phyloP scores from a whole-genome alignment of 2,329 filamentous ascomycete genomes.

The Amesomyces nigricolor region DNA sequence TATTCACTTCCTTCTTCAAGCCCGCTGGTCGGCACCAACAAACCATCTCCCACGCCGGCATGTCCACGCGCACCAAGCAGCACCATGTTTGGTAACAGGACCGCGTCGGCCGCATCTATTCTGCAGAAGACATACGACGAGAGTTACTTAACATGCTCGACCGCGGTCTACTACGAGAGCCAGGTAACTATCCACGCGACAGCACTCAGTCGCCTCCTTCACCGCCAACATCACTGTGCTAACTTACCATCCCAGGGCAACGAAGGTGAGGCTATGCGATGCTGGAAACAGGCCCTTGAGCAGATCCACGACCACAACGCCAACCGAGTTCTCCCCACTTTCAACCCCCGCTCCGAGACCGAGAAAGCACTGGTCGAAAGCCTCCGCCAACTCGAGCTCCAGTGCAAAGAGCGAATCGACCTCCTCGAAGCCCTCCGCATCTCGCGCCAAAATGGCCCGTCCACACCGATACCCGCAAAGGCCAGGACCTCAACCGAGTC shows the following conservation, averaged over 20 bases:
- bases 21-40: not conserved
- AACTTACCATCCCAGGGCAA: conserved; percentile 58
- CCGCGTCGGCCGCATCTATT: conserved; percentile 49
- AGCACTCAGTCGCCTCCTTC: not conserved
- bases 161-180: conserved; percentile 91
- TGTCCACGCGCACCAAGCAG: conserved; percentile 17
- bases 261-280: conserved; percentile 81
- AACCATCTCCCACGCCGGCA: conserved; percentile 11
- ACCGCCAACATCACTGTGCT: conserved; percentile 1
- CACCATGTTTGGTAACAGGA: conserved; percentile 50
- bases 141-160: conserved; percentile 89
- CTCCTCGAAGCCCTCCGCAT: conserved; percentile 74
- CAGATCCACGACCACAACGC: conserved; percentile 84
- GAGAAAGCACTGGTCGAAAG: conserved; percentile 79
- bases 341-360: conserved; percentile 69
- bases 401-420: conserved; percentile 90
- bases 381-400: conserved; percentile 73
- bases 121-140: conserved; percentile 98
- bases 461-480: conserved; percentile 20
- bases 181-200: conserved; percentile 53
- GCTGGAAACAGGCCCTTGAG: conserved; percentile 83
- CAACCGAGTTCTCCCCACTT: conserved; percentile 63
- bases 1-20: not conserved
- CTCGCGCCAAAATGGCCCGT: conserved; percentile 41
- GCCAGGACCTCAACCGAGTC: conserved; percentile 23